Conservation (phyloP, 768 basidiomycete species). For the Gloeopeniophorella convolvens region DNA sequence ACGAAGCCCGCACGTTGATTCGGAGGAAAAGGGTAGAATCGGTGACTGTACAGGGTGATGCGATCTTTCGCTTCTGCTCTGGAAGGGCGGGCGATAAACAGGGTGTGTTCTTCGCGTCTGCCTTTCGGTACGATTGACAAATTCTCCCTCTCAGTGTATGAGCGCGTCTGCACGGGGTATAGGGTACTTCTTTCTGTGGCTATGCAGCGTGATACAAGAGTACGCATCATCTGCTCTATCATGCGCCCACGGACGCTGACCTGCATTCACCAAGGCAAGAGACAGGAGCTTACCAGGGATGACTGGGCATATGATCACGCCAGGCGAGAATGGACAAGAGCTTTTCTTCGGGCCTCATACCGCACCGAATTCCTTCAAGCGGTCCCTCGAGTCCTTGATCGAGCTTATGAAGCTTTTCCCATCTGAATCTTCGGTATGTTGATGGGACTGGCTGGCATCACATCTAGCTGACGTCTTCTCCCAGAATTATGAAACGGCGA, state of each 20-base stretch:
- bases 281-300: neutral
- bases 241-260: neutral
- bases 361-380: constrained; percentile 5
- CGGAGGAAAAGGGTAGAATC: constrained; percentile 5
- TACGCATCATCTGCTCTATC: neutral
- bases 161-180: neutral
- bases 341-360: constrained; percentile 2
- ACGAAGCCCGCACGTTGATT: constrained; percentile 1
- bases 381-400: constrained; percentile 1
- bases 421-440: neutral
- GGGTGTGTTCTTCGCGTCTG: neutral
- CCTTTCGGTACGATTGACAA: neutral
- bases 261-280: neutral
- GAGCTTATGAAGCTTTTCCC: constrained; percentile 1
- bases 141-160: neutral
- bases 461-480: neutral
- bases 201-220: neutral
- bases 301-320: neutral
- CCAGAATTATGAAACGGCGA: neutral
- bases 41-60: constrained; percentile 6
- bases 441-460: neutral
- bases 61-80: neutral
- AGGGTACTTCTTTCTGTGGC: neutral
- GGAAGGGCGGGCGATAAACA: constrained; percentile 5
- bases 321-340: neutral